These are phyloP conservation scores for Phytomonas sp. DNA, from an alignment of 208 protist species.

Conservation along the genomic window DNA sequence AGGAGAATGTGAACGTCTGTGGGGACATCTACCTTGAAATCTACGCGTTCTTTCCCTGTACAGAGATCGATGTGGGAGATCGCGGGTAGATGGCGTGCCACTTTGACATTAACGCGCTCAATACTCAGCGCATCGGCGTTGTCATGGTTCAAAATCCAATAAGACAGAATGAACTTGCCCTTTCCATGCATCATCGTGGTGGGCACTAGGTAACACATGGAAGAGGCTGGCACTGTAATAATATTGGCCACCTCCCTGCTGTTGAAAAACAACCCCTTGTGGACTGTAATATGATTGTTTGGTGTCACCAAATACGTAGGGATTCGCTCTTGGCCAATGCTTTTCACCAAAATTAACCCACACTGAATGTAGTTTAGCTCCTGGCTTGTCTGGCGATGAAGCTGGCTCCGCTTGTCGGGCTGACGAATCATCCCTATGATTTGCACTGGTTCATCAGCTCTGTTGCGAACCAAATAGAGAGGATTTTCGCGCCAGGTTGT, in stretches of 20 bases:
- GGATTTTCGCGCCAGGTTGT: constrained; percentile 69
- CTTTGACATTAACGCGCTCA: constrained; percentile 29
- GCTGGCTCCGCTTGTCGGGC: constrained; percentile 66
- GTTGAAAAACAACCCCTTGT: constrained; percentile 52
- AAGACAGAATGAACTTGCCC: constrained; percentile 80
- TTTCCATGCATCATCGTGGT: constrained; percentile 57
- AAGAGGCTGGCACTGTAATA: constrained; percentile 54
- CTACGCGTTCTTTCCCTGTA: constrained; percentile 51
- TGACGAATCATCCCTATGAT: constrained; percentile 67
- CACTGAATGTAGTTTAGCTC: constrained; percentile 72
- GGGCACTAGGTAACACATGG: constrained; percentile 70
- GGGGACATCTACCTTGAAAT: constrained; percentile 65
- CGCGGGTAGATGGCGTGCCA: constrained; percentile 56
- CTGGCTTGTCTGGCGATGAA: constrained; percentile 52
- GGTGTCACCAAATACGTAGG: constrained; percentile 71
- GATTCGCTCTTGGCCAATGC: constrained; percentile 26
- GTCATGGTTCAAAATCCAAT: constrained; percentile 39
- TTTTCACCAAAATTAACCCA: constrained; percentile 39
- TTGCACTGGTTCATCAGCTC: constrained; percentile 19
- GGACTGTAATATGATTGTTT: constrained; percentile 69
- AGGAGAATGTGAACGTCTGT: constrained; percentile 72
- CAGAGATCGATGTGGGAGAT: constrained; percentile 56
- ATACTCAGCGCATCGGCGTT: constrained; percentile 36
- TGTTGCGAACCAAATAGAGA: constrained; percentile 48
- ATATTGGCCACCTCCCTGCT: constrained; percentile 58